Evolutionary conservation across 1,284 basidiomycete genomes (phyloP).

Genomic region (Malassezia furfur): DNA sequence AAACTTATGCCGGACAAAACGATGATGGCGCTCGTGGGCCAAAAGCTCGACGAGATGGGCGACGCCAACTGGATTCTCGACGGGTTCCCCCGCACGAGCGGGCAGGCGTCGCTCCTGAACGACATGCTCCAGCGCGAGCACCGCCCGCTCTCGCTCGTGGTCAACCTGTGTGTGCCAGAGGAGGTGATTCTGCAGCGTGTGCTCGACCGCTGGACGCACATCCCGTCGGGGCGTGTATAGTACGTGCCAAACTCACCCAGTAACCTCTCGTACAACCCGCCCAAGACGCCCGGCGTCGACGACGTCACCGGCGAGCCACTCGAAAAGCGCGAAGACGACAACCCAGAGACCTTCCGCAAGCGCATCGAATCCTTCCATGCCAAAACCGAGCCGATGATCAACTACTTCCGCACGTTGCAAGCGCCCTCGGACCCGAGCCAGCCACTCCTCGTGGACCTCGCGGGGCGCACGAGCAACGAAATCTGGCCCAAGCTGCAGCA

Average conservation of each 20-base stretch:
- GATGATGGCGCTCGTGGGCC: conserved; percentile 41
- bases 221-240: conserved; percentile 84
- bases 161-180: conserved; percentile 86
- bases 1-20: conserved; percentile 42
- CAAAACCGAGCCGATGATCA: conserved; percentile 75
- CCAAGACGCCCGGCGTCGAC: conserved; percentile 73
- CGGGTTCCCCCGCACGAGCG: conserved; percentile 86
- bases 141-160: conserved; percentile 62
- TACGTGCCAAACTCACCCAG: background rate
- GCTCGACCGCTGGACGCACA: conserved; percentile 77
- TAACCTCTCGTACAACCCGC: conserved; percentile 59
- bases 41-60: conserved; percentile 20
- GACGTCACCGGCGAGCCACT: conserved; percentile 86
- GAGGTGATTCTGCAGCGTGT: conserved; percentile 80
- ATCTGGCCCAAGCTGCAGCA: conserved; percentile 74
- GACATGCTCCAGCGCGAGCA: conserved; percentile 26
- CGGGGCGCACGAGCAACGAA: conserved; percentile 76
- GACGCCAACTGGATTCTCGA: conserved; percentile 77
- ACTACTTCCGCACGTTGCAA: conserved; percentile 48
- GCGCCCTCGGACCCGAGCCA: conserved; percentile 12
- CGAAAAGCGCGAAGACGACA: conserved; percentile 80
- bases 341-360: conserved; percentile 72
- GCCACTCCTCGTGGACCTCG: conserved; percentile 58
- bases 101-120: conserved; percentile 77
- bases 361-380: conserved; percentile 72